phyloP scores from a whole-genome alignment of 768 basidiomycete species.

The Boletus huronensis region DNA sequence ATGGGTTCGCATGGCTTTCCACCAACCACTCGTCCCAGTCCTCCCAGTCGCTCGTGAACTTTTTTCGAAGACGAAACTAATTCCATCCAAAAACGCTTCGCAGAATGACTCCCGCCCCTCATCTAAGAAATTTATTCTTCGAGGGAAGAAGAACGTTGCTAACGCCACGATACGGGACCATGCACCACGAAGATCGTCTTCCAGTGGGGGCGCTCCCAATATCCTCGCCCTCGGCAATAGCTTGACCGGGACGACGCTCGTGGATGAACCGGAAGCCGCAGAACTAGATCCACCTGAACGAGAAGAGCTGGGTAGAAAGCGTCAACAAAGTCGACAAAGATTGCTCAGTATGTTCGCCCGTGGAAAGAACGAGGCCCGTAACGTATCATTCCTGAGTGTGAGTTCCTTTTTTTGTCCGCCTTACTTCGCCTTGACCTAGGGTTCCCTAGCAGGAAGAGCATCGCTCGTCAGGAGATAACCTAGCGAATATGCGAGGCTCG shows the following conservation, averaged over 20 bases:
- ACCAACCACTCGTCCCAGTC: slow-evolving; percentile 74
- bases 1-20: slow-evolving; percentile 81
- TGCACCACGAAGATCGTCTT: slow-evolving; percentile 20
- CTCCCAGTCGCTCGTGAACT: slow-evolving; percentile 76
- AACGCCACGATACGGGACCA: slow-evolving; percentile 12
- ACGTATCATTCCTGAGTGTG: slow-evolving; percentile 10
- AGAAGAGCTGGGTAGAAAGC: slow-evolving; percentile 10
- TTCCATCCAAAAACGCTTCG: slow-evolving; percentile 38
- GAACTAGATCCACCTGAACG: slow-evolving; percentile 17
- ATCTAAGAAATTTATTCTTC: slow-evolving; percentile 19
- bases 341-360: slow-evolving; percentile 31
- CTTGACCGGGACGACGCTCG: slow-evolving; percentile 33
- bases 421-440: background rate
- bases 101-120: slow-evolving; percentile 27
- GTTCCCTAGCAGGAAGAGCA: slow-evolving; percentile 5
- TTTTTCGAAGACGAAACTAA: slow-evolving; percentile 73
- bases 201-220: slow-evolving; percentile 10
- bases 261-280: slow-evolving; percentile 42
- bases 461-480: slow-evolving; percentile 2
- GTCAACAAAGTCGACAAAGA: slow-evolving; percentile 28
- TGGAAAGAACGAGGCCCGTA: slow-evolving; percentile 15
- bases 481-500: background rate
- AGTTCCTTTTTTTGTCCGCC: background rate
- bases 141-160: slow-evolving; percentile 17
- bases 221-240: background rate